A percentile compares a stretch with the other conserved stretches of the same genome.
Evolutionary conservation across 805 yeast genomes (phyloP).

Genomic region (Ogataea kodamae): DNA sequence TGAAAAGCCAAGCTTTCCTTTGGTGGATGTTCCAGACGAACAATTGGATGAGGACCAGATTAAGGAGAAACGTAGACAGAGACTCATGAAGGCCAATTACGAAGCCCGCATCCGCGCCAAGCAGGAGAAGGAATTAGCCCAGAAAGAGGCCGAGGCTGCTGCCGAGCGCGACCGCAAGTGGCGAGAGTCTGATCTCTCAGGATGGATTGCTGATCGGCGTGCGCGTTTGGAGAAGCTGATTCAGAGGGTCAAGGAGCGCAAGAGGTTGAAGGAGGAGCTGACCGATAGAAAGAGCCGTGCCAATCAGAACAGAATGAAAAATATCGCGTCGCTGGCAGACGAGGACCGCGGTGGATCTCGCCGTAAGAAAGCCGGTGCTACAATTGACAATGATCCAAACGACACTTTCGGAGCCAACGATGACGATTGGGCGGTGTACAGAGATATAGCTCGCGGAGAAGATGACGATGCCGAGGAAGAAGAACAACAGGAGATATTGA

Average conservation of each 20-base stretch:
- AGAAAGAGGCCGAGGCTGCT: slow-evolving; percentile 54
- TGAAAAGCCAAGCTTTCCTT: slow-evolving; percentile 60
- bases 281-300: slow-evolving; percentile 87
- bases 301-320: slow-evolving; percentile 89
- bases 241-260: slow-evolving; percentile 60
- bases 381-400: slow-evolving; percentile 85
- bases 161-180: slow-evolving; percentile 68
- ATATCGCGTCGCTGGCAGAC: slow-evolving; percentile 83
- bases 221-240: slow-evolving; percentile 55
- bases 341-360: slow-evolving; percentile 35
- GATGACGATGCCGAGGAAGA: slow-evolving; percentile 81
- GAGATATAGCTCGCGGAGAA: slow-evolving; percentile 71
- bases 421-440: slow-evolving; percentile 90
- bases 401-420: slow-evolving; percentile 95
- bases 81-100: slow-evolving; percentile 74
- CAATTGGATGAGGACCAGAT: slow-evolving; percentile 75
- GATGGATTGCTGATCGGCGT: slow-evolving; percentile 78
- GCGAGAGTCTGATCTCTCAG: slow-evolving; percentile 68
- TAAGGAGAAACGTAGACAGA: slow-evolving; percentile 83
- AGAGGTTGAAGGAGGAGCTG: slow-evolving; percentile 69
- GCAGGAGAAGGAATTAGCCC: slow-evolving; percentile 70
- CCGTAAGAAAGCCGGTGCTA: slow-evolving; percentile 52
- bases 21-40: slow-evolving; percentile 81
- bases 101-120: slow-evolving; percentile 85
- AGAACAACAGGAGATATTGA: slow-evolving; percentile 55